Evolutionary conservation across 495 filamentous ascomycete species (phyloP).

Genomic region (Tuber brumale): DNA sequence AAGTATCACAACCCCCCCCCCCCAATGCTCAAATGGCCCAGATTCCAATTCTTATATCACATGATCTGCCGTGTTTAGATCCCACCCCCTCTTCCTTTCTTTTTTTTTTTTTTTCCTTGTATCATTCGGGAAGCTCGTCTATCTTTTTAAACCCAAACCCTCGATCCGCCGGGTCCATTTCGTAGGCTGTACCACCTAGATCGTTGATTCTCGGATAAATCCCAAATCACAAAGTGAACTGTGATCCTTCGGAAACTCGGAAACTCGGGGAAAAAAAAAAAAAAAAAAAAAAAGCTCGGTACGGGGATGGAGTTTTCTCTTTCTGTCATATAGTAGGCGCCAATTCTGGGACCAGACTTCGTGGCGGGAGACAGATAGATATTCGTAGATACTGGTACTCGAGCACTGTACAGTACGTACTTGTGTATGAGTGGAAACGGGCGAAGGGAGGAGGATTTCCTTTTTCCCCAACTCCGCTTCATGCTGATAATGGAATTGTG

Average conservation of each 20-base stretch:
- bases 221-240: neutral
- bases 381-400: too few relatives aligned
- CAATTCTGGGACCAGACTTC: neutral
- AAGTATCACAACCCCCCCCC: neutral
- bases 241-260: neutral
- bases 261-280: neutral
- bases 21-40: neutral
- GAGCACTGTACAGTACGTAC: neutral
- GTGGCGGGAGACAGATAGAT: neutral
- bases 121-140: neutral
- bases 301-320: neutral
- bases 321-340: neutral
- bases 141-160: neutral
- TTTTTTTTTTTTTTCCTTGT: neutral
- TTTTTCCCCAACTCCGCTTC: neutral
- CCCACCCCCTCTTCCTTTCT: neutral
- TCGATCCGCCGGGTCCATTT: neutral
- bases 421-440: neutral
- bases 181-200: neutral
- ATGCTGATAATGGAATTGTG: neutral
- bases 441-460: neutral
- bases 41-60: slow-evolving; percentile 1
- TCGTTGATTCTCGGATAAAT: slow-evolving; percentile 1
- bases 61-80: neutral
- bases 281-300: neutral